Base-by-base conservation (phyloP, 306 rosid species). In the Ochetophila trinervis region DNA sequence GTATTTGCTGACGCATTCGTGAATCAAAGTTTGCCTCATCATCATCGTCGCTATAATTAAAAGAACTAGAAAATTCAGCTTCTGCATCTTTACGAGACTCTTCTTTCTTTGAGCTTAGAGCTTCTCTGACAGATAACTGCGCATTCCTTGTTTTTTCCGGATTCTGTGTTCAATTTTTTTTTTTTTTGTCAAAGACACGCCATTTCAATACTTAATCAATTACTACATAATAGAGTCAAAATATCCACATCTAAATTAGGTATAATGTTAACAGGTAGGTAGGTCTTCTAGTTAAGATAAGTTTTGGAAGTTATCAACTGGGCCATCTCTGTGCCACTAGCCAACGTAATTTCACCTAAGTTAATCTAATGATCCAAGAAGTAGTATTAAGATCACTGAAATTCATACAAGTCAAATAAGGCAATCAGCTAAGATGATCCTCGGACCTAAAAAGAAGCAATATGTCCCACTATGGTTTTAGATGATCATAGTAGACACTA, bases 111-210 rank as follows among this genome's bases (percentile, higher is more conserved):
- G 85, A 73, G 71, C 53, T 80, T 62, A 90, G 83, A 30, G 96
- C 89, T 68, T 88, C 97, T 77, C 99, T 83, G 36, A 90, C 84
- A 76, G 95, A 86, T 80, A 94, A 82, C 69, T 90, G 96, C 72
- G 75, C 42, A 64, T 83, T 77, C 87, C 88, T 93, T 62, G 63
- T 40, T 68, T 81, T 76, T 53, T 66, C 87, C 51, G 81, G 55
- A 72, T 65, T 74, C 96, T 89, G 87, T 80, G 81, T 18, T 5
- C 5, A 59, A 67, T 69, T 50, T 0, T 1, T 18, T 63, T 69
- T 50, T 0, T 1, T 18, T 63, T 34, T 14, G 57, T 62, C 21
- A 57, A 40, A 63, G 30, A 36, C 57, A 62, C 18, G 47, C n/a
- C 20, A 18, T 27, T 44, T 30, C 24, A 22, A 19, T 34, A 37